A percentile compares a stretch with the other conserved stretches of the same genome.
These are phyloP conservation scores for Kitagawia praeruptora DNA, from an alignment of 129 eudicot genomes.

Conservation along the genomic window DNA sequence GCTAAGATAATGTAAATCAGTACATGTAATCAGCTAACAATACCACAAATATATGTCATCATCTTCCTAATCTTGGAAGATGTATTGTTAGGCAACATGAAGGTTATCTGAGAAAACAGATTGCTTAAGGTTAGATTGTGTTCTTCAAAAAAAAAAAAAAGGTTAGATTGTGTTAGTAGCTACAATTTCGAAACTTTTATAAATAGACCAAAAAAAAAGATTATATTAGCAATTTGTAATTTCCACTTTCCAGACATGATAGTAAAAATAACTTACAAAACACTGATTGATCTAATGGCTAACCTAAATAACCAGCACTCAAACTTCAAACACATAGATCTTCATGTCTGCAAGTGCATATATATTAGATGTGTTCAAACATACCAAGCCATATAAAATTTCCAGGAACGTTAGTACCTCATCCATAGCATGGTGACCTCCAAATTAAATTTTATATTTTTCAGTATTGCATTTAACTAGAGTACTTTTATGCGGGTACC, in stretches of 20 bases:
- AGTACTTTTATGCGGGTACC: constrained; percentile 3
- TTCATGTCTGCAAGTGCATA: background rate
- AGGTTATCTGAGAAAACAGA: background rate
- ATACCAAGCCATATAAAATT: background rate
- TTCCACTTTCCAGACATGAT: background rate
- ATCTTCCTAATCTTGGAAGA: background rate
- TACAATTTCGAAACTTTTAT: background rate
- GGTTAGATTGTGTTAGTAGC: background rate
- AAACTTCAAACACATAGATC: background rate
- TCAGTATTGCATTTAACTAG: background rate
- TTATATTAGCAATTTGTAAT: background rate
- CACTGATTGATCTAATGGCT: background rate
- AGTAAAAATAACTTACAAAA: background rate
- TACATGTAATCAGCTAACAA: background rate
- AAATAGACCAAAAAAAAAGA: background rate
- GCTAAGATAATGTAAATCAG: background rate
- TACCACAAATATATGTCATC: background rate
- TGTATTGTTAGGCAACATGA: background rate
- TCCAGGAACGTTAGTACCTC: constrained; percentile 4
- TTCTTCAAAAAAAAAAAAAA: too few relatives aligned
- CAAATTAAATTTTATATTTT: background rate
- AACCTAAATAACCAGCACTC: background rate
- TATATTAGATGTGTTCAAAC: background rate
- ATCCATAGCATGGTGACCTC: background rate
- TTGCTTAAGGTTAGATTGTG: background rate